Evolutionary conservation across 768 basidiomycete genomes (phyloP).

Genomic region (Stropharia rugosoannulata): DNA sequence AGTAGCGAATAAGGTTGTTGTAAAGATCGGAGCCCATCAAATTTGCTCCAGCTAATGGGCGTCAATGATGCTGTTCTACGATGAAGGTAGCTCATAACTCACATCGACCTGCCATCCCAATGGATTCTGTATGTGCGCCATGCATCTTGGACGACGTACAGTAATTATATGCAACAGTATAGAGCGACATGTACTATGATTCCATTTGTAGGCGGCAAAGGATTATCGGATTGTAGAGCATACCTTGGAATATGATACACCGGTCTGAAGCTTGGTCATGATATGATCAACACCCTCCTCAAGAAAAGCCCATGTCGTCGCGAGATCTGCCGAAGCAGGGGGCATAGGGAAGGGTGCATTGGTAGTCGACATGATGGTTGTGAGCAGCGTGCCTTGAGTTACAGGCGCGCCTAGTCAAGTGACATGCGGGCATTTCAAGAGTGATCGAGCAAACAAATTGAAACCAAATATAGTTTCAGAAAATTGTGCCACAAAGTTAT

Average conservation of each 20-base stretch:
- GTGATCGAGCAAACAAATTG: slow-evolving; percentile 29
- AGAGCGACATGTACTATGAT: slow-evolving; percentile 76
- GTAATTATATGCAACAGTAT: slow-evolving; percentile 97
- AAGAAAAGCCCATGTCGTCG: slow-evolving; percentile 86
- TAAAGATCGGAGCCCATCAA: slow-evolving; percentile 98
- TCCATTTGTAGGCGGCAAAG: slow-evolving; percentile 7
- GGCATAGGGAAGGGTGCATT: slow-evolving; percentile 54
- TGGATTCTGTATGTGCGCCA: slow-evolving; percentile 39
- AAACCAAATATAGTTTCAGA: slow-evolving; percentile 14
- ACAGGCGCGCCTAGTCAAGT: not conserved
- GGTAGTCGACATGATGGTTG: slow-evolving; percentile 32
- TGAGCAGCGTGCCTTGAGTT: slow-evolving; percentile 8
- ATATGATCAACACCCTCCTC: slow-evolving; percentile 90
- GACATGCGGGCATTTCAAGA: slow-evolving; percentile 1
- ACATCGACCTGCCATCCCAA: slow-evolving; percentile 67
- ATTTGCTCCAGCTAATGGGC: slow-evolving; percentile 76
- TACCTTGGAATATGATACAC: slow-evolving; percentile 79
- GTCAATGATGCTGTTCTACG: slow-evolving; percentile 35
- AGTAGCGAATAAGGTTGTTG: slow-evolving; percentile 91
- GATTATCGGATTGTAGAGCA: slow-evolving; percentile 1
- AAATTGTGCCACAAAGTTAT: no score
- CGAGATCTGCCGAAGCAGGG: slow-evolving; percentile 65
- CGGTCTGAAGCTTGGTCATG: slow-evolving; percentile 88
- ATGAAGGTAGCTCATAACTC: slow-evolving; percentile 26
- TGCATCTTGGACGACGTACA: slow-evolving; percentile 89